A percentile compares a stretch with the other conserved stretches of the same genome.
Conservation (phyloP, 2,329 filamentous ascomycete genomes). For the Myriosclerotinia scirpicola region DNA sequence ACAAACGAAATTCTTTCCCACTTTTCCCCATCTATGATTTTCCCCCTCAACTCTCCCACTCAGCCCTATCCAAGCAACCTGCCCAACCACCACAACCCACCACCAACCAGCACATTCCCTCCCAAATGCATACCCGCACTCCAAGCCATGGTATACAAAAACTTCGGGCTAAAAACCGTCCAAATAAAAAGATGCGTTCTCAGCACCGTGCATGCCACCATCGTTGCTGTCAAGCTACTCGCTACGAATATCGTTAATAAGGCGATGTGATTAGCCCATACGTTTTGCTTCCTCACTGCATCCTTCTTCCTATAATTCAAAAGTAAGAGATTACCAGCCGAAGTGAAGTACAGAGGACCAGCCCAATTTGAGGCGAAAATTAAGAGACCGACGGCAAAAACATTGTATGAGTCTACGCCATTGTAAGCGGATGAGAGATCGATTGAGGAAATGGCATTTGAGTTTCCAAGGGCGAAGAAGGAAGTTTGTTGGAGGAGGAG, state of each 20-base stretch:
- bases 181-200: slow-evolving; percentile 94
- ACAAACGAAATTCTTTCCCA: neutral
- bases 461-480: slow-evolving; percentile 89
- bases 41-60: neutral
- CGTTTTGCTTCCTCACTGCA: slow-evolving; percentile 20
- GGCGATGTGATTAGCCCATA: slow-evolving; percentile 53
- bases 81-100: slow-evolving; percentile 57
- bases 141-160: slow-evolving; percentile 90
- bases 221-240: slow-evolving; percentile 67
- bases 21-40: neutral
- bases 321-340: slow-evolving; percentile 61
- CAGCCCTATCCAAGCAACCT: slow-evolving; percentile 38
- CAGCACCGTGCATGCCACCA: slow-evolving; percentile 82
- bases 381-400: slow-evolving; percentile 75
- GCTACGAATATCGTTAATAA: slow-evolving; percentile 71
- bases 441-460: slow-evolving; percentile 93
- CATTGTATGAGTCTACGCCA: slow-evolving; percentile 77
- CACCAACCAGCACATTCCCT: slow-evolving; percentile 65
- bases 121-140: slow-evolving; percentile 75
- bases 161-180: slow-evolving; percentile 98
- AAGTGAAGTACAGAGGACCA: slow-evolving; percentile 83
- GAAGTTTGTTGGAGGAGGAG: slow-evolving; percentile 77
- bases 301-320: slow-evolving; percentile 40
- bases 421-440: slow-evolving; percentile 96
- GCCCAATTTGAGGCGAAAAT: slow-evolving; percentile 92